phyloP scores from a whole-genome alignment of 768 basidiomycete genomes.

The Lentinula guzmanii region DNA sequence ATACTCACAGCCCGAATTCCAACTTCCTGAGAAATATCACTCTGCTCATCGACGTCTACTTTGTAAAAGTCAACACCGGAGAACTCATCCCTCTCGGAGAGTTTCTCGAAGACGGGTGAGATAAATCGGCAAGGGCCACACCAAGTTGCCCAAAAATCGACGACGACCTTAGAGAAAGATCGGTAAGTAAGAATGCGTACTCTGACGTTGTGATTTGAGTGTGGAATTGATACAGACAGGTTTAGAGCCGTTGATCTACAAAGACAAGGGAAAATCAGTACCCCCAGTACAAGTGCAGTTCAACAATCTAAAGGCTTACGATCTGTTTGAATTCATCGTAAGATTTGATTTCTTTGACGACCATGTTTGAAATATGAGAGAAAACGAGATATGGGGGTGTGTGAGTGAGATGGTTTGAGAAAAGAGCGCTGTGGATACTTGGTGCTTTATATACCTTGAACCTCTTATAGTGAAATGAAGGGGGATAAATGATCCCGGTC shows the following conservation, averaged over 20 bases:
- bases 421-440: neutral
- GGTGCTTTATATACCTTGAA: neutral
- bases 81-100: conserved; percentile 28
- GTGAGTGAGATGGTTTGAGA: neutral
- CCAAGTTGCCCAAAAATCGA: conserved; percentile 80
- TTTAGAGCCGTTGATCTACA: conserved; percentile 40
- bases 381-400: neutral
- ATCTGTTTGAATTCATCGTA: conserved; percentile 32
- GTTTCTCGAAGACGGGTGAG: conserved; percentile 57
- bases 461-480: neutral
- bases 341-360: conserved; percentile 30
- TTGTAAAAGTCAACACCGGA: conserved; percentile 57
- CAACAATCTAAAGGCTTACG: conserved; percentile 26
- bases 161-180: conserved; percentile 25
- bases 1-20: conserved; percentile 55
- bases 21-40: conserved; percentile 49
- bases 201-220: too few relatives aligned
- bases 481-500: neutral
- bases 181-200: neutral
- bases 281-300: neutral
- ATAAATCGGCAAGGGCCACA: conserved; percentile 68
- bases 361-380: conserved; percentile 20
- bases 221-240: neutral
- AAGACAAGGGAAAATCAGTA: conserved; percentile 1
- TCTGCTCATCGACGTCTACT: conserved; percentile 62